Evolutionary conservation across 768 basidiomycete genomes (phyloP), one percentile per base, ranked within the genome.

Genomic region (Royoungia palumana): DNA sequence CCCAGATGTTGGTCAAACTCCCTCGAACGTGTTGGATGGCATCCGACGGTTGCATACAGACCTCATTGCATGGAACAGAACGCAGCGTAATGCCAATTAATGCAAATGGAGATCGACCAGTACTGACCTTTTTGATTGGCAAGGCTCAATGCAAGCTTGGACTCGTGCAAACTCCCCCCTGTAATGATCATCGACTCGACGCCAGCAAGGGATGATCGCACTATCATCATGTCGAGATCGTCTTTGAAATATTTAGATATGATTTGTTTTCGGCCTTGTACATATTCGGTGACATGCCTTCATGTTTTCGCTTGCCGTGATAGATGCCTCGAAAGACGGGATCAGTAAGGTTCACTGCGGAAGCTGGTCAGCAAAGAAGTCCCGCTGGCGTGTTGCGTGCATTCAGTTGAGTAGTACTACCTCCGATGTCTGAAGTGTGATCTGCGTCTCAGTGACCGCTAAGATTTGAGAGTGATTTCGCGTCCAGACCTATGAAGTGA

Each of bases 111-210:
- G 47, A 41, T 22, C 8, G 16, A n/a, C 24, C 35, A 16, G 28
- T 14, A 53, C 64, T 35, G 20, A 82, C 85, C 72, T 51, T 79
- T 70, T 57, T 80, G 60, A 45, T 73, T 70, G 4, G 89, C 86
- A n/a, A 92, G 69, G 27, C 67, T 60, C 38, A 90, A 51, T 0
- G 87, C 86, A 7, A 76, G 64, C 48, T 67, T 67, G 9, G 84
- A 85, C 57, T 90, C 88, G 6, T 66, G 61, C 27, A 91, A 67
- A 43, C 81, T 85, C 2, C 82, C 82, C 0, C 89, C 89, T 2
- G 89, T 91, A 40, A 93, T 78, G 59, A 92, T 79, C 74, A 88
- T 83, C 17, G 77, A 77, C 53, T 75, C 75, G 14, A 91, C 80
- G 1, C 86, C 85, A 4, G 83, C 82, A 7, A 64, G 63, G 30